Conservation (phyloP, 805 yeast genomes). For the Nadsonia fulvescens region DNA sequence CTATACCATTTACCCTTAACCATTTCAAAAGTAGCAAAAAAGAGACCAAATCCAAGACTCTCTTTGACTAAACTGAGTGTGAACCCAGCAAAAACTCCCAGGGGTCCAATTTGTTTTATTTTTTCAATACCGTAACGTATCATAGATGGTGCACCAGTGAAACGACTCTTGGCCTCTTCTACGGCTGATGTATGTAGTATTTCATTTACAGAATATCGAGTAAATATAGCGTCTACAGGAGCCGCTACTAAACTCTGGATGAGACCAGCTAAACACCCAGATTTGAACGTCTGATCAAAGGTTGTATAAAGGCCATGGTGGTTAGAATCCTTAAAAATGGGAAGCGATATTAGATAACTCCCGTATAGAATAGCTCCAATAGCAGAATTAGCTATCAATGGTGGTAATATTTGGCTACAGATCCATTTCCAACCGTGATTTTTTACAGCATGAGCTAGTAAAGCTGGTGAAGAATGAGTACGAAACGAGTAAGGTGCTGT, state of each 20-base stretch:
- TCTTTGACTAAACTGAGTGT: slow-evolving; percentile 66
- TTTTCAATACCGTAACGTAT: slow-evolving; percentile 64
- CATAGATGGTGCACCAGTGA: slow-evolving; percentile 30
- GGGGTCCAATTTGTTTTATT: slow-evolving; percentile 51
- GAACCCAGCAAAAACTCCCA: slow-evolving; percentile 83
- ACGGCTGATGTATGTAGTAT: slow-evolving; percentile 35
- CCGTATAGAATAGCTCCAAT: slow-evolving; percentile 77
- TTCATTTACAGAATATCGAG: slow-evolving; percentile 64
- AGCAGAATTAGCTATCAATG: slow-evolving; percentile 69
- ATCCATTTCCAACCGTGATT: slow-evolving; percentile 75
- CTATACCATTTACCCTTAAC: slow-evolving; percentile 36
- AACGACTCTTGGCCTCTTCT: too few species aligned
- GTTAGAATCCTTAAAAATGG: slow-evolving; percentile 12
- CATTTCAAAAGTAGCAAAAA: slow-evolving; percentile 64
- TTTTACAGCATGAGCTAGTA: slow-evolving; percentile 50
- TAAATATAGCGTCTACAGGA: slow-evolving; percentile 79
- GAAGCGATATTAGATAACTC: slow-evolving; percentile 37
- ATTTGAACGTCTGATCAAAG: slow-evolving; percentile 29
- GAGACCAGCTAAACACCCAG: slow-evolving; percentile 77
- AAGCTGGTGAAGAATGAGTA: slow-evolving; percentile 67
- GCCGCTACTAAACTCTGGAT: slow-evolving; percentile 84
- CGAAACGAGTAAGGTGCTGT: slow-evolving; percentile 23
- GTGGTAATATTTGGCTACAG: slow-evolving; percentile 76
- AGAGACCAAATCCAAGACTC: slow-evolving; percentile 62
- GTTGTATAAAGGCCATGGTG: slow-evolving; percentile 30